Conservation (phyloP, 2,329 filamentous ascomycete genomes). For the Monosporascus sp. region DNA sequence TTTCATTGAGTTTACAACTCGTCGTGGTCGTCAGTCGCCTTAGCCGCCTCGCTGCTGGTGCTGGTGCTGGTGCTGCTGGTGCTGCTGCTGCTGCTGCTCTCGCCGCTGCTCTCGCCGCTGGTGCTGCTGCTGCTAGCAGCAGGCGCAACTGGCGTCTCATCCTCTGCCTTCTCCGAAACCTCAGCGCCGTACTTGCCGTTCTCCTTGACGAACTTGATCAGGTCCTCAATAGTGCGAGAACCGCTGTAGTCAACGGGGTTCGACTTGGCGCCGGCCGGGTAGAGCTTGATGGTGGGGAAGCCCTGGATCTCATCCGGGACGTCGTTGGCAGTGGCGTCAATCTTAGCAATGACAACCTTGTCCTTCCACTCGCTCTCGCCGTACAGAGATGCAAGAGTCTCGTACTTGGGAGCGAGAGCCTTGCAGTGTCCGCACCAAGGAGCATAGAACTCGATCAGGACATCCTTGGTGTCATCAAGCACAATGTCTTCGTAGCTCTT, state of each 20-base stretch:
- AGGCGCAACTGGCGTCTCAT: conserved; percentile 46
- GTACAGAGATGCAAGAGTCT: conserved; percentile 78
- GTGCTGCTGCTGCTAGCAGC: conserved; percentile 32
- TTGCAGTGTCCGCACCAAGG: conserved; percentile 99
- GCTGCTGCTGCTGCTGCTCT: too few relatives aligned
- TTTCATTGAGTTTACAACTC: conserved; percentile 59
- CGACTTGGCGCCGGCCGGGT: conserved; percentile 82
- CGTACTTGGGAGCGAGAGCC: conserved; percentile 92
- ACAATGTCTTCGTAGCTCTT: conserved; percentile 91
- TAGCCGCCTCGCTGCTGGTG: conserved; percentile 37
- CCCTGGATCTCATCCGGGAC: conserved; percentile 94
- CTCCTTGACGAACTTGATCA: conserved; percentile 88
- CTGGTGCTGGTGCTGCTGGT: conserved; percentile 14
- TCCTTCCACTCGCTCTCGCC: conserved; percentile 71
- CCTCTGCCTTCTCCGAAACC: conserved; percentile 50
- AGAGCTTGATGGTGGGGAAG: conserved; percentile 99
- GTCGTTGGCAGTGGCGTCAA: conserved; percentile 93
- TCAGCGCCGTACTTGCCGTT: conserved; percentile 86
- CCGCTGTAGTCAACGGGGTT: conserved; percentile 82
- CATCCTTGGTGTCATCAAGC: conserved; percentile 91
- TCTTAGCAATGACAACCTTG: conserved; percentile 91
- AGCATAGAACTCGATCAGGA: conserved; percentile 96
- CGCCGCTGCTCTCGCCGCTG: too few relatives aligned
- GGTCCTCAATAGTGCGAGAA: conserved; percentile 82
- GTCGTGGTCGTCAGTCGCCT: conserved; percentile 52